These are phyloP conservation scores for Xylaria polymorpha DNA, from an alignment of 2,329 filamentous ascomycete genomes.

Conservation along the genomic window DNA sequence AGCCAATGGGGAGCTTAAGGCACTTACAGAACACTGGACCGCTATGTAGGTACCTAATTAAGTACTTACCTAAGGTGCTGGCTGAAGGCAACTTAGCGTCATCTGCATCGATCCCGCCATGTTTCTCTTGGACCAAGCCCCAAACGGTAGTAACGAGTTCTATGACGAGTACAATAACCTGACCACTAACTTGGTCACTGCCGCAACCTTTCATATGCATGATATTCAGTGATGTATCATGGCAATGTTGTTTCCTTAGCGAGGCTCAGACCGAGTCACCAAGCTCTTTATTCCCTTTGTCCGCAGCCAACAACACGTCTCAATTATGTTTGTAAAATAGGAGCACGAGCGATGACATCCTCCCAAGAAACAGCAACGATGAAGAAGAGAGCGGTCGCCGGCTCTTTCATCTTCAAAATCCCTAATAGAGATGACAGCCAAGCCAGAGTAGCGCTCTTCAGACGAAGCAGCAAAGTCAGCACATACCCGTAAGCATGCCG, in stretches of 20 bases:
- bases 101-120: not conserved
- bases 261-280: slow-evolving; percentile 9
- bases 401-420: slow-evolving; percentile 63
- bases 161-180: not conserved
- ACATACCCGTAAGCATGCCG: slow-evolving; percentile 66
- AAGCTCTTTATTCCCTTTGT: not conserved
- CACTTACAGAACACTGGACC: too few species aligned
- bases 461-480: slow-evolving; percentile 67
- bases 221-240: slow-evolving; percentile 26
- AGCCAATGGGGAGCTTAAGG: not conserved
- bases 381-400: slow-evolving; percentile 58
- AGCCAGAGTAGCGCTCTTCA: slow-evolving; percentile 69
- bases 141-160: not conserved
- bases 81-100: not conserved
- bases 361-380: slow-evolving; percentile 25
- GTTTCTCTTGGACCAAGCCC: not conserved
- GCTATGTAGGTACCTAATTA: too few species aligned
- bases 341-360: slow-evolving; percentile 30
- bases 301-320: slow-evolving; percentile 5
- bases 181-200: not conserved
- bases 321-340: slow-evolving; percentile 11
- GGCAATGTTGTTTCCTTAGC: slow-evolving; percentile 5
- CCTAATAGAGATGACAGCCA: slow-evolving; percentile 50
- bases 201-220: not conserved
- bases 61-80: too few species aligned